Base-by-base conservation (phyloP, 208 protist species). In the Wallacemonas sp. region DNA sequence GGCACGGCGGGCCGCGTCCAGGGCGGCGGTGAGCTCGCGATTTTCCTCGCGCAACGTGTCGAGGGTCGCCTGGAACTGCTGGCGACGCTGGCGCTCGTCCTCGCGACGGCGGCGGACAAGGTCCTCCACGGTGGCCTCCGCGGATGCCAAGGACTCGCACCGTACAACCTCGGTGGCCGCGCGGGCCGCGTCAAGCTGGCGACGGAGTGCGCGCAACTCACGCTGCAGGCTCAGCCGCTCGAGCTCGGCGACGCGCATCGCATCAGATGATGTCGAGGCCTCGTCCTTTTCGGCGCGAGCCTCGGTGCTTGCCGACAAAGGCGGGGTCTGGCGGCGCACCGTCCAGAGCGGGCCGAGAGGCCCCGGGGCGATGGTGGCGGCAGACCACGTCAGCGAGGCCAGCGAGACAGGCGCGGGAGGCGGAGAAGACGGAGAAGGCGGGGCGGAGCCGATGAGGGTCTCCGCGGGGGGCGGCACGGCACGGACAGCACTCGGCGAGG, bases 11-110 rank as follows among this genome's bases (percentile, higher is more conserved):
- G 18, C 64, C 23, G 54, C 57, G 52, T 79, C 77, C 38, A 82
- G 33, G 48, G 64, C 36, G 31, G 64, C 42, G 22, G 52, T 69
- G 45, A 91, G 61, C n/a, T 83, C 74, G 1, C 62, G 50, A 45
- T 87, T 87, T 65, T 88, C 81, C 33, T 80, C 76, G 0, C 76
- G 67, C 25, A 91, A 66, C 20, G 55, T 44, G 57, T 75, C 66
- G 18, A 91, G 68, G 18, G 72, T 52, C 25, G 73, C 39, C 52
- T 91, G 79, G 38, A 88, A 87, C 74, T 84, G 61, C 48, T 69
- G 50, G 0, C 81, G 75, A 23, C 61, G 74, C 48, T 48, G 48
- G 8, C 74, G 76, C 67, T 81, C 76, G 5, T 87, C 81, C 25
- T 70, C 71, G n/a, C 70, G 61, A 32, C 76, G 72, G 20, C 10